phyloP scores from a whole-genome alignment of 2,329 filamentous ascomycete genomes.

The Pseudogymnoascus sp. region DNA sequence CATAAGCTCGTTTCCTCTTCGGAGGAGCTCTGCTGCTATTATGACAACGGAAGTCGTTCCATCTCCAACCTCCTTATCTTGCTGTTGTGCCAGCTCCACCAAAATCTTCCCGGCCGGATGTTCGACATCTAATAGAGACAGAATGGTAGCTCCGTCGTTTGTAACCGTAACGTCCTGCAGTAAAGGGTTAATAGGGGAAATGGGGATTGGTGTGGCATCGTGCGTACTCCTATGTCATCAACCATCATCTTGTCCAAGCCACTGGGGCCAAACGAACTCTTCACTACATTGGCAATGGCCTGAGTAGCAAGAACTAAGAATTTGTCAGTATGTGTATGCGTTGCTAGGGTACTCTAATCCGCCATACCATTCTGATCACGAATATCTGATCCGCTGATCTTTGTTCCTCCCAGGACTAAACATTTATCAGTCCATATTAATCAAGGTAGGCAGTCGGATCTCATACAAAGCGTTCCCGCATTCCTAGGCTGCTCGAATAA shows the following conservation, averaged over 20 bases:
- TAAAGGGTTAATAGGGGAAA: conserved; percentile 17
- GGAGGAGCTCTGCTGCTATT: conserved; percentile 89
- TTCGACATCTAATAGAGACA: conserved; percentile 91
- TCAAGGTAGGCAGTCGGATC: conserved; percentile 10
- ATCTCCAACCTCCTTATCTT: conserved; percentile 98
- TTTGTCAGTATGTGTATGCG: conserved; percentile 15
- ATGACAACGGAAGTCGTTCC: conserved; percentile 96
- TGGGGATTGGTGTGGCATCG: conserved; percentile 5
- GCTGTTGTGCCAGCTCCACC: conserved; percentile 93
- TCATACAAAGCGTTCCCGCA: conserved; percentile 76
- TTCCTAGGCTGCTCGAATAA: conserved; percentile 95
- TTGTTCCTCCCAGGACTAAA: conserved; percentile 82
- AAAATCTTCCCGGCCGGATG: conserved; percentile 97
- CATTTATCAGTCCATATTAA: conserved; percentile 30
- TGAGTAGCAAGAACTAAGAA: conserved; percentile 78
- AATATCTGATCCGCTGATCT: conserved; percentile 95
- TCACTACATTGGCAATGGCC: conserved; percentile 96
- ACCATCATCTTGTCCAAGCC: conserved; percentile 99
- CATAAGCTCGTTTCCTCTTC: conserved; percentile 94
- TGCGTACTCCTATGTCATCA: conserved; percentile 86
- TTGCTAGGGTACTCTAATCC: conserved; percentile 16
- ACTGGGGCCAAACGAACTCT: conserved; percentile 95
- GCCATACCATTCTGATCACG: conserved; percentile 84
- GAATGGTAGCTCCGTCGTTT: conserved; percentile 95
- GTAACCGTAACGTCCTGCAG: conserved; percentile 93